Percentiles rank a stretch among this genome's conserved stretches.
phyloP scores from a whole-genome alignment of 345 rosid genomes.

The Gossypium bickii region DNA sequence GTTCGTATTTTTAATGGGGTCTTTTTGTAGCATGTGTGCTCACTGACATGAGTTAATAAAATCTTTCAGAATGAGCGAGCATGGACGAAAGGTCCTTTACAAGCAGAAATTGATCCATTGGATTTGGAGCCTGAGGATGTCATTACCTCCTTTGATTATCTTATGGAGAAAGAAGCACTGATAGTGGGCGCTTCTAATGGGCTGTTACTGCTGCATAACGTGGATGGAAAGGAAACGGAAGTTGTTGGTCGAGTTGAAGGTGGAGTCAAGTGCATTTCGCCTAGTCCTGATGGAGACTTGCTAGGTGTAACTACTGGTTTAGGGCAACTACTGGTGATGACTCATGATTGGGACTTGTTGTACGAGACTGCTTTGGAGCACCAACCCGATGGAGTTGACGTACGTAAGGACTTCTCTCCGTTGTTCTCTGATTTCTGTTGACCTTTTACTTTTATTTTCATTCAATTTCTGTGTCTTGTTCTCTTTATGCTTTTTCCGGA shows the following conservation, averaged over 20 bases:
- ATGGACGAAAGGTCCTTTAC: conserved; percentile 28
- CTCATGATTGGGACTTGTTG: conserved; percentile 94
- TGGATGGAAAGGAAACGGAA: conserved; percentile 58
- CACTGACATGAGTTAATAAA: conserved; percentile 1
- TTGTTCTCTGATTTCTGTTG: conserved; percentile 13
- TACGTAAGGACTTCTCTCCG: conserved; percentile 68
- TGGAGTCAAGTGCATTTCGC: conserved; percentile 71
- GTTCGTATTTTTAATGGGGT: not conserved
- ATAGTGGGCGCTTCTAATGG: conserved; percentile 73
- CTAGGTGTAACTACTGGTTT: conserved; percentile 62
- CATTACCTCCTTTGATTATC: conserved; percentile 74
- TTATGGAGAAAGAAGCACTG: conserved; percentile 90
- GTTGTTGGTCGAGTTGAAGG: conserved; percentile 84
- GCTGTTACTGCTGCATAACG: conserved; percentile 50
- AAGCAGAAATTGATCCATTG: conserved; percentile 42
- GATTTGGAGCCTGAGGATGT: conserved; percentile 65
- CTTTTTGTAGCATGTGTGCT: not conserved
- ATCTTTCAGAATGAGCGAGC: conserved; percentile 48
- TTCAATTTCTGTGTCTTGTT: not conserved
- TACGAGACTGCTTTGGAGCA: conserved; percentile 65
- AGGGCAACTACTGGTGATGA: conserved; percentile 86
- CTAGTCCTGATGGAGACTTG: conserved; percentile 88
- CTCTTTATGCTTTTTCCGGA: not conserved
- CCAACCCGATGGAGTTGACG: conserved; percentile 57
- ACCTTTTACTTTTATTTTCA: not conserved